These are phyloP conservation scores for Lipomyces kockii DNA, from an alignment of 805 yeast species.

Conservation along the genomic window DNA sequence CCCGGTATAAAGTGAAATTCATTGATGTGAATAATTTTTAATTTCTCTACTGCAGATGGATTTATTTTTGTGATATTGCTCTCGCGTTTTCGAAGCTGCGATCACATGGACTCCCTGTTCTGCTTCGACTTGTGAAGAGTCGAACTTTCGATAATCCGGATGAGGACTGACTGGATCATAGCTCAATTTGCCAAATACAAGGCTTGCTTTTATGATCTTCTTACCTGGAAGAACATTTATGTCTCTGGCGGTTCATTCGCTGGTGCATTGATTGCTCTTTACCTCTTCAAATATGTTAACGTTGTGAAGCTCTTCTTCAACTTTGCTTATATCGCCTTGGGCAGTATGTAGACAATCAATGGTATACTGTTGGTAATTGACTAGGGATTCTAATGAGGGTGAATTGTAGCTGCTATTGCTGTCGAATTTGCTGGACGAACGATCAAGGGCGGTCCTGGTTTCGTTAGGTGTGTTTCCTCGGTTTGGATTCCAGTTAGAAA, in stretches of 20 bases:
- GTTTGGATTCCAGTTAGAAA: background rate
- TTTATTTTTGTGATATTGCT: background rate
- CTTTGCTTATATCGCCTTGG: constrained; percentile 24
- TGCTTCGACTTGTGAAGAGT: background rate
- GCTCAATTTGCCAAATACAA: constrained; percentile 29
- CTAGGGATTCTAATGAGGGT: background rate
- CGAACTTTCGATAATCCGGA: background rate
- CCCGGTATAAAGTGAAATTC: background rate
- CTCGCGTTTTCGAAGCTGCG: background rate
- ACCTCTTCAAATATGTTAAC: constrained; percentile 21
- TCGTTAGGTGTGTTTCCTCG: constrained; percentile 16
- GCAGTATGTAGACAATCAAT: constrained; percentile 21
- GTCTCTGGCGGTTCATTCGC: constrained; percentile 26
- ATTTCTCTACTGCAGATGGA: background rate
- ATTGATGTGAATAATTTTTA: background rate
- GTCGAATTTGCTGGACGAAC: constrained; percentile 33
- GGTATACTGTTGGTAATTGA: background rate
- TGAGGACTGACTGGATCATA: background rate
- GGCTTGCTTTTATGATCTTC: constrained; percentile 12
- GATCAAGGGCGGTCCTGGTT: constrained; percentile 25
- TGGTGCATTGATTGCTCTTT: constrained; percentile 7
- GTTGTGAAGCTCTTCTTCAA: constrained; percentile 22
- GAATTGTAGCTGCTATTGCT: constrained; percentile 25
- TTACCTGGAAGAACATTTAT: constrained; percentile 27
- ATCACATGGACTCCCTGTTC: background rate